phyloP scores from a whole-genome alignment of 495 filamentous ascomycete species.

The Cairneyella variabilis region DNA sequence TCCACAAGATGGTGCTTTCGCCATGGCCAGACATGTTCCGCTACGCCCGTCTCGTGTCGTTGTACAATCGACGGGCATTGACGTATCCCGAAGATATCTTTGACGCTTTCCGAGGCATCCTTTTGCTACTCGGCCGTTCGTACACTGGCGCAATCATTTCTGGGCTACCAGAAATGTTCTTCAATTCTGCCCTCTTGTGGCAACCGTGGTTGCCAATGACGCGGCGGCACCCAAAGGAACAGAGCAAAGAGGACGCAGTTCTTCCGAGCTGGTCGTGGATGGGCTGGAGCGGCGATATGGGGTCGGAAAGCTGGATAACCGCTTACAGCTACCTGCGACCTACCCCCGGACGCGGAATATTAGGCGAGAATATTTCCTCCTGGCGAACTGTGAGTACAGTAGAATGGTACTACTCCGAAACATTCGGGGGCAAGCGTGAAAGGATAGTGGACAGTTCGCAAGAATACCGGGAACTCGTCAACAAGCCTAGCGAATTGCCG shows the following conservation, averaged over 20 bases:
- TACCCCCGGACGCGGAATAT: too few species aligned
- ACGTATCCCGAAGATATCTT: not conserved
- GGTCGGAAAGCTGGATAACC: too few species aligned
- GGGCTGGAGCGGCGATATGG: not conserved
- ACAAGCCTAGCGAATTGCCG: too few species aligned
- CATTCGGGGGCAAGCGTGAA: too few species aligned
- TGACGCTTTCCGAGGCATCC: not conserved
- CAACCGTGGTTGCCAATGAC: not conserved
- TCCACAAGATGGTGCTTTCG: not conserved
- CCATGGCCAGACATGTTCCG: not conserved
- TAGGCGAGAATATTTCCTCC: too few species aligned
- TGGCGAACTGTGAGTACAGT: too few species aligned
- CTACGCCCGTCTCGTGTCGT: not conserved
- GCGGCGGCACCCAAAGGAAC: not conserved
- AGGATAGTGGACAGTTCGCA: too few species aligned
- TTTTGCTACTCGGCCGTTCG: not conserved
- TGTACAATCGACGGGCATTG: not conserved
- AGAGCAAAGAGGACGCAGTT: too few species aligned
- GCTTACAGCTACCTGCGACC: too few species aligned
- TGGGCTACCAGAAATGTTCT: constrained; percentile 1
- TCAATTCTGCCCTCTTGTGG: constrained; percentile 2
- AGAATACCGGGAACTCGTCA: too few species aligned
- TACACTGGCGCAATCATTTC: not conserved
- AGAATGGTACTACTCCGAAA: too few species aligned
- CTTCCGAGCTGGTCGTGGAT: constrained; percentile 5